Percentiles rank a stretch among this genome's conserved stretches.
phyloP scores from a whole-genome alignment of 148 eudicot species.

The Vaccinium myrtillus region DNA sequence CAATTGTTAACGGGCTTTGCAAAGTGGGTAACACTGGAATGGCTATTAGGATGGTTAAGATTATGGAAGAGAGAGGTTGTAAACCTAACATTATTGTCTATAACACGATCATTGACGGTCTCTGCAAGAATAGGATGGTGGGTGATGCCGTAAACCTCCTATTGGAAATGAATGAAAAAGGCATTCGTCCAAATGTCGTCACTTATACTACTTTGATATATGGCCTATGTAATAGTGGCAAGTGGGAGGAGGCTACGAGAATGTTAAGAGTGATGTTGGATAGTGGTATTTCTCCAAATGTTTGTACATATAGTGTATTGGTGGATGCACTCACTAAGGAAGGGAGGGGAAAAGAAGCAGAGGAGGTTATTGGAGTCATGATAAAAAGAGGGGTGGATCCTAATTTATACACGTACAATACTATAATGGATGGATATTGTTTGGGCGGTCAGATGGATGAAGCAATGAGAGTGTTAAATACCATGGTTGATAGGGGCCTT shows the following conservation, averaged over 20 bases:
- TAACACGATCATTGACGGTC: constrained; percentile 12
- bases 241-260: constrained; percentile 1
- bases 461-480: not conserved
- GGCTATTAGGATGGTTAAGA: constrained; percentile 11
- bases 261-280: constrained; percentile 14
- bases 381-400: constrained; percentile 6
- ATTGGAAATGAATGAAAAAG: constrained; percentile 15
- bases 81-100: not conserved
- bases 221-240: not conserved
- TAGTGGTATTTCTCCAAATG: not conserved
- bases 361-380: constrained; percentile 14
- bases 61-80: constrained; percentile 6
- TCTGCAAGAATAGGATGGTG: constrained; percentile 12
- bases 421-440: constrained; percentile 17
- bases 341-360: constrained; percentile 17
- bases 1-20: constrained; percentile 10
- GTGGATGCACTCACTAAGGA: constrained; percentile 13
- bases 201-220: not conserved
- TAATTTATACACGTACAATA: not conserved
- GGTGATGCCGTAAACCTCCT: not conserved
- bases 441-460: constrained; percentile 11
- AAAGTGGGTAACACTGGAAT: not conserved
- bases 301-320: constrained; percentile 3
- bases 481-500: not conserved
- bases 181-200: not conserved